Evolutionary conservation across 2,329 filamentous ascomycete species (phyloP), one percentile per base, ranked within the genome.

Genomic region (Aspergillus tubingensis): DNA sequence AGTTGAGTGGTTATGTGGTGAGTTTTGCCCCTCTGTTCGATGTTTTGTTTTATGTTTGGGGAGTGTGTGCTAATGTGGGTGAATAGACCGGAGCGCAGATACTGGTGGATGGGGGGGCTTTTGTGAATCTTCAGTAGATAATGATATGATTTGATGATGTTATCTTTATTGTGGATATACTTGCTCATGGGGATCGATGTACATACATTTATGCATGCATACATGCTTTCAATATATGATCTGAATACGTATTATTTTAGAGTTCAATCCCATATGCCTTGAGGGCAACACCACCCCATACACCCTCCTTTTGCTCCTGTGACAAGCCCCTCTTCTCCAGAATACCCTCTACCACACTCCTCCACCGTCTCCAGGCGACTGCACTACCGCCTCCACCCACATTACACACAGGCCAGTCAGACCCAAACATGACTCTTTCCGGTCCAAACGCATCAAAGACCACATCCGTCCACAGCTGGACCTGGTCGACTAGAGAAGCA

Each of bases 381-480:
- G 83, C 79, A 44, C 81, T 81, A 0, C 76, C 77, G 0, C 83
- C 83, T 2, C 84, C 84, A 0, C 85, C 85, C 36, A 91, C 79
- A 63, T 91, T 93, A 77, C 92, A 96, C 0, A 97, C 89, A 2
- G 94, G 93, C 94, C 94, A 98, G 76, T 97, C 92, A 65, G 90
- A 93, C 23, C 89, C 93, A 76, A 95, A 97, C 88, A 98, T 92
- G 72, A 95, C 83, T 64, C 91, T 83, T 21, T 80, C 73, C 0
- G 89, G 79, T 1, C 90, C 88, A 70, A 96, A 97, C 1, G 84
- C 84, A 27, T 87, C 84, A 55, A 96, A 85, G 0, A 93, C 79
- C 55, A 89, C 85, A 62, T 87, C 85, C 2, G 91, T 83, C 88
- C 91, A 96, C 23, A 88, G 88, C 60, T 84, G 81, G 19, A 91